A percentile compares a stretch with the other conserved stretches of the same genome.
These are phyloP conservation scores for Haplosporangium sp. DNA, from an alignment of 371 early-diverging fungal species.

Conservation along the genomic window DNA sequence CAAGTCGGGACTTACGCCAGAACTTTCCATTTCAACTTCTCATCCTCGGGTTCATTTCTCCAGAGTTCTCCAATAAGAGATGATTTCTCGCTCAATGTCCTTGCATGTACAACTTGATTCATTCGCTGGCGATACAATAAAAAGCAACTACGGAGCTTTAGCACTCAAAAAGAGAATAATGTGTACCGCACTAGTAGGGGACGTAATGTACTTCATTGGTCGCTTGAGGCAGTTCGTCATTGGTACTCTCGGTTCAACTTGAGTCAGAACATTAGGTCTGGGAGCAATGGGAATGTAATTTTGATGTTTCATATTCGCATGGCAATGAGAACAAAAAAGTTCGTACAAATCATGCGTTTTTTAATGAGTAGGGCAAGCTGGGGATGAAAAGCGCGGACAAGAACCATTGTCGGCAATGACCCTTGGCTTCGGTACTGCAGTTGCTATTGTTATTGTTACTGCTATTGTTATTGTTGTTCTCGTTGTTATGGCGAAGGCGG, in stretches of 20 bases:
- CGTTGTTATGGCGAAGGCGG: not conserved
- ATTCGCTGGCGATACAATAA: not conserved
- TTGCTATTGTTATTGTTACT: not conserved
- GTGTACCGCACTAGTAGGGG: not conserved
- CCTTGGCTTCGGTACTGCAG: not conserved
- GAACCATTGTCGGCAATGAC: not conserved
- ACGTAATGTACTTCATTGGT: not conserved
- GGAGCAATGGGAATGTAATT: not conserved
- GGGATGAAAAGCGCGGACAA: not conserved
- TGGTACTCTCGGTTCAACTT: not conserved
- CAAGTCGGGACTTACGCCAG: not conserved
- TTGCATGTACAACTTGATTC: not conserved
- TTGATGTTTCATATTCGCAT: not conserved
- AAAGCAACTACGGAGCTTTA: not conserved
- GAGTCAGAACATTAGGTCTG: not conserved
- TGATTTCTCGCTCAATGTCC: slow-evolving; percentile 1
- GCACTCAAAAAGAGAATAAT: not conserved
- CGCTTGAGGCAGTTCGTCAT: not conserved
- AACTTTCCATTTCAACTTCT: slow-evolving; percentile 5
- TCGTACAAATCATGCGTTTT: not conserved
- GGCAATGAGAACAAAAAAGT: not conserved
- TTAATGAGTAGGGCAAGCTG: not conserved
- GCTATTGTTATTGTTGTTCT: not conserved
- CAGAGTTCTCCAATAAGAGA: not conserved
- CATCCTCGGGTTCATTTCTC: slow-evolving; percentile 10